A percentile compares a stretch with the other conserved stretches of the same genome.
Conservation (phyloP, 2,329 filamentous ascomycete genomes). For the Penicillium sp. region DNA sequence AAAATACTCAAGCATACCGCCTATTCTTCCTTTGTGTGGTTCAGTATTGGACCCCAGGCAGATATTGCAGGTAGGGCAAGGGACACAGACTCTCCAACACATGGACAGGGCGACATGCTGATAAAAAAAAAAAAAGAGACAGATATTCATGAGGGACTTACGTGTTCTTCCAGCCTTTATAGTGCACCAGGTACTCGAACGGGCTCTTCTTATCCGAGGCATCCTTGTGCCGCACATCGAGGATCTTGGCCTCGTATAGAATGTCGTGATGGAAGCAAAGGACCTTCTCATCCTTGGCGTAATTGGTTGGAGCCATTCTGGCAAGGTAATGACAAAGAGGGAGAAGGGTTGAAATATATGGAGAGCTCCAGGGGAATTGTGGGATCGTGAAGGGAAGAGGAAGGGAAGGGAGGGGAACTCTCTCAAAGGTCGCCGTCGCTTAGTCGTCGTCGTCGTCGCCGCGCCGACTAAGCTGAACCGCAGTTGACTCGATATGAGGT, state of each 20-base stretch:
- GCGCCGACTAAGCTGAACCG: background rate
- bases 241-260: conserved; percentile 94
- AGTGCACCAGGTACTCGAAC: conserved; percentile 90
- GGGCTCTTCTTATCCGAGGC: conserved; percentile 68
- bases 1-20: background rate
- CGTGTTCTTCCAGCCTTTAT: conserved; percentile 99
- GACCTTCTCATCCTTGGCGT: conserved; percentile 80
- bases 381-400: background rate
- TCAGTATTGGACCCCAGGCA: background rate
- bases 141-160: conserved; percentile 48
- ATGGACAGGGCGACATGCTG: background rate
- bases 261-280: conserved; percentile 97
- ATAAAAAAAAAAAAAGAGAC: background rate
- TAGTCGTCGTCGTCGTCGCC: background rate
- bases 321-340: conserved; percentile 7
- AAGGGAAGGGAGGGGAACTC: background rate
- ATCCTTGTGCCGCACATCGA: conserved; percentile 69
- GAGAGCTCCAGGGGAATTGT: background rate
- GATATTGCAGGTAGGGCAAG: background rate
- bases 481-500: background rate
- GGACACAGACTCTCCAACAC: background rate
- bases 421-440: background rate
- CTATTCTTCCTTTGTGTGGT: background rate
- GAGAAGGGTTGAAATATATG: background rate
- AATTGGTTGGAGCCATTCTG: conserved; percentile 33